Evolutionary conservation across 2,329 filamentous ascomycete species (phyloP), one percentile per base, ranked within the genome.

Genomic region (Pestalotiopsis sp.): DNA sequence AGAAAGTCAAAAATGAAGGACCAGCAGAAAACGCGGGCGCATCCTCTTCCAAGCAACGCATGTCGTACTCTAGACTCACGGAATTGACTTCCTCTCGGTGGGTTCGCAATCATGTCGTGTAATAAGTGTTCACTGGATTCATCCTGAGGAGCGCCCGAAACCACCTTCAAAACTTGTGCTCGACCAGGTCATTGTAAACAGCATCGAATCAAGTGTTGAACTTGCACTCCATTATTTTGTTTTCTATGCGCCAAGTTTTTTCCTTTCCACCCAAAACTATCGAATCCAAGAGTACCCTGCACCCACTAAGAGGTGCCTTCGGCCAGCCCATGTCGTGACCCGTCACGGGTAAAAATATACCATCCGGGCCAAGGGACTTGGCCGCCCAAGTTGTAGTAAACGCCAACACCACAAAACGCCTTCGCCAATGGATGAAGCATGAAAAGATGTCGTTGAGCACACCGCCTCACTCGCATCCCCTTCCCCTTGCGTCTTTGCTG

Each of bases 401-500:
- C 57, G 45, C 64, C 45, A 65, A 55, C 64, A 65, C 41, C 41
- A 31, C 31, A 61, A n/a, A 68, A 68, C 67, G 62, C 67, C 62
- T 65, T 38, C 62, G 62, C 52, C 64, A 52, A 52, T 52, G 45
- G 45, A 20, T n/a, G 45, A 52, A 52, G 17, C 45, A 52, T 52
- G 45, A 52, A 62, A 65, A 17, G 63, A 68, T 68, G 67, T 68
- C 67, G 62, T 68, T 68, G 67, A 66, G 58, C 62, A 68, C 67
- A 68, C 63, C 67, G 63, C 63, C 62, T 68, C 63, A 17, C 17
- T 36, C 41, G 9, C 31, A 36, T 36, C 31, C 31, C 31, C 31
- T 36, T 36, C 36, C 41, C 14, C 23, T 5, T 57, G 12, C 25
- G 13, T 64, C 6, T 63, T 27, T 23, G 17, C 20, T n/a, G 23